Conservation (phyloP, 352 stramenopile genomes). For the Phytophthora cryptogea region DNA sequence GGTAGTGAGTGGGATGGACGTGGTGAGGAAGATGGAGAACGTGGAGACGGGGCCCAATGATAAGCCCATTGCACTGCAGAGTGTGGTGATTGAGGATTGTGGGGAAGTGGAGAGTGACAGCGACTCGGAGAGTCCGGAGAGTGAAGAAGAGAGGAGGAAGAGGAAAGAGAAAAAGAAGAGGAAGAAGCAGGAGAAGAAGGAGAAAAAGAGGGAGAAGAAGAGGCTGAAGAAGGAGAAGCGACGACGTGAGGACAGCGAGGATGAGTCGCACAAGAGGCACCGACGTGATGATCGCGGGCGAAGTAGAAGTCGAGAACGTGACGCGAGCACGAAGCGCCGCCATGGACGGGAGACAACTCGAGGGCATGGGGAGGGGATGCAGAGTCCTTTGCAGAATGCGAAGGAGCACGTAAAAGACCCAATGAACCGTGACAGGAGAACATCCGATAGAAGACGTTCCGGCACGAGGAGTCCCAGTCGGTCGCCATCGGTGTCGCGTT, state of each 20-base stretch:
- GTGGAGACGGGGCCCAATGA: conserved; percentile 82
- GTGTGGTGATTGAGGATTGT: conserved; percentile 95
- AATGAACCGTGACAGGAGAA: not conserved
- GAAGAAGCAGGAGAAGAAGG: conserved; percentile 33
- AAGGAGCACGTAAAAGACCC: conserved; percentile 6
- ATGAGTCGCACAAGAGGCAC: conserved; percentile 3
- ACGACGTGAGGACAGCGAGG: conserved; percentile 6
- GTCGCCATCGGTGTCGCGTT: conserved; percentile 6
- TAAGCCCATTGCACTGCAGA: conserved; percentile 76
- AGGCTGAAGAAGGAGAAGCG: conserved; percentile 5
- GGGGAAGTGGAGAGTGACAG: conserved; percentile 64
- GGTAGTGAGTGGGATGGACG: conserved; percentile 80
- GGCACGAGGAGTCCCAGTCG: not conserved
- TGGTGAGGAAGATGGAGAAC: conserved; percentile 92
- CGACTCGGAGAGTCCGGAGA: conserved; percentile 9
- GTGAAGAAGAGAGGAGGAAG: conserved; percentile 22
- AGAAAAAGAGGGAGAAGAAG: conserved; percentile 27
- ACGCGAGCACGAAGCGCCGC: not conserved
- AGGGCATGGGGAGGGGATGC: not conserved
- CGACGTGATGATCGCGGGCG: not conserved
- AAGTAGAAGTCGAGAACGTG: conserved; percentile 6
- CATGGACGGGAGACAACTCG: not conserved
- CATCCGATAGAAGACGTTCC: too few species aligned
- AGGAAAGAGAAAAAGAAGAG: conserved; percentile 39
- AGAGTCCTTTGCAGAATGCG: conserved; percentile 10